Evolutionary conservation across 805 yeast genomes (phyloP).

Genomic region (Ogataea salicorniae): DNA sequence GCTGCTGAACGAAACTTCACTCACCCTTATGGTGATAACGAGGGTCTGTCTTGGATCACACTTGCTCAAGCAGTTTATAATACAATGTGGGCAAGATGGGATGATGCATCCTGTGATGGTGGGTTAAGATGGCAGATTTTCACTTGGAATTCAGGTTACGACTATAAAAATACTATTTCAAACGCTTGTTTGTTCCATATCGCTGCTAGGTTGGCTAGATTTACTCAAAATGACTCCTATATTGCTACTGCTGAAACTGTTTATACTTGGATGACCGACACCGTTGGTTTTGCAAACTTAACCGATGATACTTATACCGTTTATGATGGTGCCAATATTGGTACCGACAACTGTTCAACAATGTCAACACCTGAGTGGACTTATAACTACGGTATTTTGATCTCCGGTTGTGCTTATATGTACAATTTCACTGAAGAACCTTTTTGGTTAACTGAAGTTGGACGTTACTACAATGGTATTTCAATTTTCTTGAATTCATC

Average conservation of each 20-base stretch:
- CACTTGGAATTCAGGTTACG: slow-evolving; percentile 82
- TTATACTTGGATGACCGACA: slow-evolving; percentile 56
- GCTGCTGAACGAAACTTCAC: slow-evolving; percentile 83
- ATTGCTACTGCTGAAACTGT: slow-evolving; percentile 67
- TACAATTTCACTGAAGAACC: slow-evolving; percentile 53
- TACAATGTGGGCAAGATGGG: slow-evolving; percentile 83
- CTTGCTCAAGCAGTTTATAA: slow-evolving; percentile 82
- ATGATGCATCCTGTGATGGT: slow-evolving; percentile 54
- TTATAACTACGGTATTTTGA: slow-evolving; percentile 62
- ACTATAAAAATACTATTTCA: slow-evolving; percentile 83
- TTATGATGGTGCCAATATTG: slow-evolving; percentile 56
- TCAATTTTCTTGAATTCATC: slow-evolving; percentile 40
- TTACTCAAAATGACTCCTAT: slow-evolving; percentile 66
- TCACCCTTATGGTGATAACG: slow-evolving; percentile 48
- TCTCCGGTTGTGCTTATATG: slow-evolving; percentile 67
- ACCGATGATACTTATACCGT: slow-evolving; percentile 33
- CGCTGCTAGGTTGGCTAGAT: slow-evolving; percentile 80
- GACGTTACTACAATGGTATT: slow-evolving; percentile 35
- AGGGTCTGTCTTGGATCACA: slow-evolving; percentile 51
- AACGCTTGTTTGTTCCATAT: slow-evolving; percentile 77
- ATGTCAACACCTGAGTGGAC: slow-evolving; percentile 54
- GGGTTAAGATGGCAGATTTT: slow-evolving; percentile 93
- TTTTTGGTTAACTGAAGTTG: slow-evolving; percentile 40
- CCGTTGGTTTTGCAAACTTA: slow-evolving; percentile 17
- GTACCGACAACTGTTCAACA: slow-evolving; percentile 40